Evolutionary conservation across 306 rosid species (phyloP).

Genomic region (Abrus precatorius): DNA sequence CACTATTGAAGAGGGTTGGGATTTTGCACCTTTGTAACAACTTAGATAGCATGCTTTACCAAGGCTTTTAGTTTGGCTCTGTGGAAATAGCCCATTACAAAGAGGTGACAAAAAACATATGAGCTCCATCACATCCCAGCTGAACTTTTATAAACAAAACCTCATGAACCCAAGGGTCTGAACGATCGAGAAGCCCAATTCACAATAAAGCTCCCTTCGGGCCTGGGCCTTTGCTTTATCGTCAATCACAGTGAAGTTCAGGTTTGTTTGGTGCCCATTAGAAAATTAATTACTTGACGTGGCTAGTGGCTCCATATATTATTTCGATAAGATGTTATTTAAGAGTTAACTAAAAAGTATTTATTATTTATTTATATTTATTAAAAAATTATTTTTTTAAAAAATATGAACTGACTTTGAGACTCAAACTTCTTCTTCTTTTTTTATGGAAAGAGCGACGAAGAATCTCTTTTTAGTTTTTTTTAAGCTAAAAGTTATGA

Average conservation of each 20-base stretch:
- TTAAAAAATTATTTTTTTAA: too few species aligned
- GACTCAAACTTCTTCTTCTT: too few species aligned
- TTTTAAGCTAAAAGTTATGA: too few species aligned
- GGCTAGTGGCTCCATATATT: too few species aligned
- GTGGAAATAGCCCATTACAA: slow-evolving; percentile 66
- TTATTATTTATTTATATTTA: too few species aligned
- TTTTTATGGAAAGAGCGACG: too few species aligned
- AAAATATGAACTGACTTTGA: too few species aligned
- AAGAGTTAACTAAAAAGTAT: too few species aligned
- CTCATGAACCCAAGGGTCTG: slow-evolving; percentile 79
- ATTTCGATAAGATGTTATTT: too few species aligned
- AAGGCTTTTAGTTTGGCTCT: background rate
- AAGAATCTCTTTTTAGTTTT: too few species aligned
- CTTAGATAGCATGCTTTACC: slow-evolving; percentile 60
- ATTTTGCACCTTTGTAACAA: background rate
- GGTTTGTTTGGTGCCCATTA: too few species aligned
- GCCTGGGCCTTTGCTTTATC: slow-evolving; percentile 66
- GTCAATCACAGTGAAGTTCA: slow-evolving; percentile 47
- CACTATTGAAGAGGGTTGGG: background rate
- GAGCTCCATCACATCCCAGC: slow-evolving; percentile 99
- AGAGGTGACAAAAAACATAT: slow-evolving; percentile 78
- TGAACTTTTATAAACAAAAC: slow-evolving; percentile 89
- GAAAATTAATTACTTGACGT: too few species aligned
- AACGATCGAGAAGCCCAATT: slow-evolving; percentile 60
- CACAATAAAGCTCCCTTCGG: slow-evolving; percentile 63